A percentile compares a stretch with the other conserved stretches of the same genome.
Evolutionary conservation across 495 filamentous ascomycete species (phyloP).

Genomic region (Aspergillus baeticus): DNA sequence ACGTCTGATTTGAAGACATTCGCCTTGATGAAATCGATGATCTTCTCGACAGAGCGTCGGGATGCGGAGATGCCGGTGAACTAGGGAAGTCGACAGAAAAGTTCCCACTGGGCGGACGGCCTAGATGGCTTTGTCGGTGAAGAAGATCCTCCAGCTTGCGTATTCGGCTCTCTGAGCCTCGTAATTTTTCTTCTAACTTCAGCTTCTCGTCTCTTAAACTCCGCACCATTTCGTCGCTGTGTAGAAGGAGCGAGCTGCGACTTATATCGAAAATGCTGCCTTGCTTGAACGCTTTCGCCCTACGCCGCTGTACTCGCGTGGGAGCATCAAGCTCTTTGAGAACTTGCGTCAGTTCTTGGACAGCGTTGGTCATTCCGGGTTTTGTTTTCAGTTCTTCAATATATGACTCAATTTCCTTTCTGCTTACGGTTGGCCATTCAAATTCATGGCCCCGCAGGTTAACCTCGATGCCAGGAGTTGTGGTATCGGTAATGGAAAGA

Average conservation of each 20-base stretch:
- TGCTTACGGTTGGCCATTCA: slow-evolving; percentile 66
- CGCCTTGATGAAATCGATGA: slow-evolving; percentile 66
- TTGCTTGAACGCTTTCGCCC: slow-evolving; percentile 90
- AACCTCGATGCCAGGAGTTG: slow-evolving; percentile 77
- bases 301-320: slow-evolving; percentile 71
- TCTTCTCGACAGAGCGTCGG: slow-evolving; percentile 56
- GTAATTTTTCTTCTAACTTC: slow-evolving; percentile 76
- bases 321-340: slow-evolving; percentile 63
- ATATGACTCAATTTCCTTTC: slow-evolving; percentile 57
- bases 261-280: slow-evolving; percentile 88
- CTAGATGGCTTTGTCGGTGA: slow-evolving; percentile 77
- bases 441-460: slow-evolving; percentile 79
- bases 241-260: slow-evolving; percentile 74
- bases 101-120: slow-evolving; percentile 66
- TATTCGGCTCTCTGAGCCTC: slow-evolving; percentile 85
- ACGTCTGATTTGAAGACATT: slow-evolving; percentile 63
- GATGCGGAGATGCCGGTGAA: slow-evolving; percentile 51
- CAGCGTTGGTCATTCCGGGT: slow-evolving; percentile 36
- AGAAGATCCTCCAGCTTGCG: slow-evolving; percentile 90
- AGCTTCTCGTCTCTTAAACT: slow-evolving; percentile 74
- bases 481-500: slow-evolving; percentile 57
- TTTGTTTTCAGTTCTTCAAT: slow-evolving; percentile 48
- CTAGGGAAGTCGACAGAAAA: slow-evolving; percentile 54
- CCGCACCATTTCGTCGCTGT: slow-evolving; percentile 76
- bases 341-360: slow-evolving; percentile 65